These are phyloP conservation scores for Podospora appendiculata DNA, from an alignment of 495 filamentous ascomycete species.

Conservation along the genomic window DNA sequence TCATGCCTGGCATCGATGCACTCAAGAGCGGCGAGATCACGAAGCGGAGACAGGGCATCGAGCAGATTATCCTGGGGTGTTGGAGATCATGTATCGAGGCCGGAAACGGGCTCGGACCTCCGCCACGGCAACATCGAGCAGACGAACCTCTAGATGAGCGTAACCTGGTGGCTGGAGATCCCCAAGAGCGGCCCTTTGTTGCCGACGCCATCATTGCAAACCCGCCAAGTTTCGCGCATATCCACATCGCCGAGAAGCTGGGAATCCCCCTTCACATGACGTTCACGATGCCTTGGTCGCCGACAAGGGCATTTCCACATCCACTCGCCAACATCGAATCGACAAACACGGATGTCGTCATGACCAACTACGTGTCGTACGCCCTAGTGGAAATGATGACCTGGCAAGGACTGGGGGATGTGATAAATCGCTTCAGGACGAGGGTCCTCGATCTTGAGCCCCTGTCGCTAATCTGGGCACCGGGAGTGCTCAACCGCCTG, in stretches of 20 bases:
- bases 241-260: conserved; percentile 58
- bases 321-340: conserved; percentile 60
- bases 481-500: conserved; percentile 51
- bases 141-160: conserved; percentile 14
- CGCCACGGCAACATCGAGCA: conserved; percentile 6
- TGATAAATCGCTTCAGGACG: conserved; percentile 57
- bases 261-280: conserved; percentile 60
- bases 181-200: conserved; percentile 43
- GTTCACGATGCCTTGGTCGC: conserved; percentile 58
- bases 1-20: conserved; percentile 58
- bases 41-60: conserved; percentile 51
- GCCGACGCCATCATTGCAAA: conserved; percentile 69
- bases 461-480: conserved; percentile 57
- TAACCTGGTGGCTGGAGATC: conserved; percentile 7
- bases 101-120: conserved; percentile 24
- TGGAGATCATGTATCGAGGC: conserved; percentile 55
- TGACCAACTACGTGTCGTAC: conserved; percentile 67
- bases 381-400: conserved; percentile 63
- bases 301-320: conserved; percentile 60
- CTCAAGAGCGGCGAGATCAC: conserved; percentile 60
- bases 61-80: conserved; percentile 53
- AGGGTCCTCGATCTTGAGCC: conserved; percentile 53
- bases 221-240: conserved; percentile 57
- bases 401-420: conserved; percentile 56
- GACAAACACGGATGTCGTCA: conserved; percentile 47